Conservation (phyloP, 2,329 filamentous ascomycete genomes). For the Bisporella sp. region DNA sequence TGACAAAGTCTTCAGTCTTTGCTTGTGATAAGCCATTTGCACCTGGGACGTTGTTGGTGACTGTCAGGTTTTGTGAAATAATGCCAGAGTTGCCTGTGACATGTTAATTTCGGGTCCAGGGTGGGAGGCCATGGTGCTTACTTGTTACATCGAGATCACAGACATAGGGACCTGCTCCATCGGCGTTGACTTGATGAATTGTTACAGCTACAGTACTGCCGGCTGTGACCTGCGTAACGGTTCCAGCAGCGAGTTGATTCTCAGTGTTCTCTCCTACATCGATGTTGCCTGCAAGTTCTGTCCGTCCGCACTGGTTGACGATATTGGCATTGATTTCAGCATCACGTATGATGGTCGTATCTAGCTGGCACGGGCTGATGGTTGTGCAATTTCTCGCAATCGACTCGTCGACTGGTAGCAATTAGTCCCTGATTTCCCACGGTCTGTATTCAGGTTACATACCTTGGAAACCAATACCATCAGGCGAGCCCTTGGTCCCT, state of each 20-base stretch:
- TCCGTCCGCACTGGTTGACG: constrained; percentile 56
- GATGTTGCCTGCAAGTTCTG: constrained; percentile 53
- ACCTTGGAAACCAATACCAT: constrained; percentile 39
- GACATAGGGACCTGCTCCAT: constrained; percentile 46
- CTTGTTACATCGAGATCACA: constrained; percentile 46
- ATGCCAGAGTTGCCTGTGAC: constrained; percentile 28
- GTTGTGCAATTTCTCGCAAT: constrained; percentile 56
- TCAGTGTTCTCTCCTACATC: constrained; percentile 51
- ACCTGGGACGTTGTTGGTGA: constrained; percentile 53
- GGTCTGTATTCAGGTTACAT: background rate
- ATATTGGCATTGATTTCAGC: constrained; percentile 44
- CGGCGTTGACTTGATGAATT: constrained; percentile 46
- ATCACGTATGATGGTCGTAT: constrained; percentile 56
- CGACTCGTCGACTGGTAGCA: constrained; percentile 38
- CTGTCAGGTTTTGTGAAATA: constrained; percentile 40
- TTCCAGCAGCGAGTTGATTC: constrained; percentile 37
- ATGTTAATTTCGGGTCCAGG: background rate
- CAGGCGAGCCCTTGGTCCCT: constrained; percentile 38
- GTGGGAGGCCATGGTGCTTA: constrained; percentile 23
- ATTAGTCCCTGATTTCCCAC: background rate
- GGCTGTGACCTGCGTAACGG: constrained; percentile 42
- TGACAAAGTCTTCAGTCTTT: constrained; percentile 48
- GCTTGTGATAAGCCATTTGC: constrained; percentile 49
- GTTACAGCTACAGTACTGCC: constrained; percentile 41
- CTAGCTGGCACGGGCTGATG: constrained; percentile 60